Evolutionary conservation across 257 asterid genomes (phyloP).

Genomic region (Avicennia marina): DNA sequence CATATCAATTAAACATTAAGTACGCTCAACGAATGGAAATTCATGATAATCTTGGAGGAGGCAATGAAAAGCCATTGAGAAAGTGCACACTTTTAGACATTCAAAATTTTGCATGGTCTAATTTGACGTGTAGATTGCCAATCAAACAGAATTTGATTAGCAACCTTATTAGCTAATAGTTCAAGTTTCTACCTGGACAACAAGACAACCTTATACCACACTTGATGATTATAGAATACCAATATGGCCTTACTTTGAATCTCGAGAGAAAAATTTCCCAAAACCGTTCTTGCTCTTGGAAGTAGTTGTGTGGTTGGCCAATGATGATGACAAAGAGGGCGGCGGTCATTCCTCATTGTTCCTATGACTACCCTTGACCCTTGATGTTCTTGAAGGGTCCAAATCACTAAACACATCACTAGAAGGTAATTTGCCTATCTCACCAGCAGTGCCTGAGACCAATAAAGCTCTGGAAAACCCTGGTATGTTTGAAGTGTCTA

Average conservation of each 20-base stretch:
- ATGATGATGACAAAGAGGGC: slow-evolving; percentile 29
- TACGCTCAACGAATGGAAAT: background rate
- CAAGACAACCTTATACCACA: background rate
- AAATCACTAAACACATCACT: slow-evolving; percentile 19
- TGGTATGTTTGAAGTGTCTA: slow-evolving; percentile 51
- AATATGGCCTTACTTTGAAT: slow-evolving; percentile 31
- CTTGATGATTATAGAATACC: slow-evolving; percentile 29
- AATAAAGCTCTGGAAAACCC: slow-evolving; percentile 31
- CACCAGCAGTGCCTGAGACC: slow-evolving; percentile 15
- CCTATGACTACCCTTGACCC: slow-evolving; percentile 23
- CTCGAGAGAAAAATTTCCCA: slow-evolving; percentile 39
- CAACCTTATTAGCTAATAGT: slow-evolving; percentile 5
- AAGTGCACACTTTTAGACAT: background rate
- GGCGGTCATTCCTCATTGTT: slow-evolving; percentile 34
- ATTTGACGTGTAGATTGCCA: slow-evolving; percentile 14
- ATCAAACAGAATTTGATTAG: slow-evolving; percentile 27
- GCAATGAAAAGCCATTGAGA: background rate
- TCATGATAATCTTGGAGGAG: background rate
- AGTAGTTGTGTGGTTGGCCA: slow-evolving; percentile 18
- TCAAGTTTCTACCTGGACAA: background rate
- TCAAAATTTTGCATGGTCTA: slow-evolving; percentile 9
- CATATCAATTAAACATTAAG: no score
- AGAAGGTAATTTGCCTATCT: slow-evolving; percentile 21
- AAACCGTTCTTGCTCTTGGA: slow-evolving; percentile 42
- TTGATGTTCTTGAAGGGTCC: slow-evolving; percentile 22